Base-by-base conservation (phyloP, 345 rosid species). In the Eutrema heterophyllum region DNA sequence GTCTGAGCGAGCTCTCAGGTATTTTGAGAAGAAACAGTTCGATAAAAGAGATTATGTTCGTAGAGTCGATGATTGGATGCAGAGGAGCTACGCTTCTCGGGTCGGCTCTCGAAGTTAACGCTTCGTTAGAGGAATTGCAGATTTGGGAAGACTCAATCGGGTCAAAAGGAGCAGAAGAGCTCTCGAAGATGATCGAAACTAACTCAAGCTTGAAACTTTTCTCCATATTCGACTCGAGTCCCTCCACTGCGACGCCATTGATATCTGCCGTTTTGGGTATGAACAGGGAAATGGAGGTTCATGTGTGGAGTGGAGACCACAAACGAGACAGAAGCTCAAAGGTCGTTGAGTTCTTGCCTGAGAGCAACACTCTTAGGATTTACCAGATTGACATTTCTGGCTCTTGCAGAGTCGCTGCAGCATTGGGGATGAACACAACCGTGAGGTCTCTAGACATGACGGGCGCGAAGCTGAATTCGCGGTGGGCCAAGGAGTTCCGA, bases 61-160 rank as follows among this genome's bases (percentile, higher is more conserved):
- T 72, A 5, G 93, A 86, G 66, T 89, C 89, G 3, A 67, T 79
- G 4, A 75, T 92, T 30, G 90, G 89, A 36, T 49, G 70, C 14
- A 72, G 49, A 45, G 96, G 98, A 60, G 95, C 96, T 71, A 71
- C 84, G 15, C 59, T 86, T 30, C 53, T 91, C 9, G 97, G 93
- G 5, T 77, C 81, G 10, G 95, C 97, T 60, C 87, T 91, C n/a
- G 81, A 64, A 80, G 78, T 71, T 57, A 94, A 91, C 76, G 90
- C 82, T 49, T 78, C 81, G 61, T 69, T 94, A 83, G 97, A 95
- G 57, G 99, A 92, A 82, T 49, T 90, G 79, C 97, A 95, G 82
- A 88, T 95, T 79, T 88, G 96, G 98, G 96, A 95, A 32, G 99
- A 92, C 74, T 92, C 97, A 2, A 90, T 92, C n/a, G 97, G 97